Base-by-base conservation (phyloP, 192 early-diverging fungal genomes). In the Backusella sp. region DNA sequence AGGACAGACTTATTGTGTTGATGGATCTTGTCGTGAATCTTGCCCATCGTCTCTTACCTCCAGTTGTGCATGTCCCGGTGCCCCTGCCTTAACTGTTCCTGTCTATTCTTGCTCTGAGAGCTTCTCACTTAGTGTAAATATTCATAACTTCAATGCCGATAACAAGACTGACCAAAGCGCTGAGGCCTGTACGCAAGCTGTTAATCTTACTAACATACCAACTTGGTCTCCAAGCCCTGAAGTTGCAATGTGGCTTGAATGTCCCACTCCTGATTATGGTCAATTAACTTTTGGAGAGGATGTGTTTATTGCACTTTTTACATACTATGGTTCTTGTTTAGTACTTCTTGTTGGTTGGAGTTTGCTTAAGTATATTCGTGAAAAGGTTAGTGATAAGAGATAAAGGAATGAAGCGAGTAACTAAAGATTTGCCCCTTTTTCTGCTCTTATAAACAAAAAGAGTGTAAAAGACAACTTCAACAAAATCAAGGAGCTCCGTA, bases 1-100 rank as follows among this genome's bases (percentile, higher is more conserved):
- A 39, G 86, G 84, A 28, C 68, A 83, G 62, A 46, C 72, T 14
- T 81, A 83, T 30, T 90, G 88, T 53, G 79, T 82, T 14, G 88
- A 90, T 69, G 87, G 88, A 9, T 39, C 69, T 7, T 90, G 88
- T 72, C 78, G 77, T 74, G 80, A 71, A 32, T 59, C 67, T 8
- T 87, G 88, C 66, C 79, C 79, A 19, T 36, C 49, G 15, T 62
- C 52, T 32, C 71, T 81, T 59, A 78, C 72, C 68, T 84, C 76
- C 72, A 75, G 23, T 74, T 83, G 42, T 37, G 68, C 52, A 19
- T 79, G 81, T 59, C 56, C 65, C 21, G 81, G 75, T 34, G 70
- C 74, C 9, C 76, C 79, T 1, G 49, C 49, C 39, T 70, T 82
- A n/a, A 28, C 30, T 3, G 73, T 68, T 9, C 21, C 19, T 14